Evolutionary conservation across 2,329 filamentous ascomycete species (phyloP), one percentile per base, ranked within the genome.

Genomic region (Beauveria sp.): DNA sequence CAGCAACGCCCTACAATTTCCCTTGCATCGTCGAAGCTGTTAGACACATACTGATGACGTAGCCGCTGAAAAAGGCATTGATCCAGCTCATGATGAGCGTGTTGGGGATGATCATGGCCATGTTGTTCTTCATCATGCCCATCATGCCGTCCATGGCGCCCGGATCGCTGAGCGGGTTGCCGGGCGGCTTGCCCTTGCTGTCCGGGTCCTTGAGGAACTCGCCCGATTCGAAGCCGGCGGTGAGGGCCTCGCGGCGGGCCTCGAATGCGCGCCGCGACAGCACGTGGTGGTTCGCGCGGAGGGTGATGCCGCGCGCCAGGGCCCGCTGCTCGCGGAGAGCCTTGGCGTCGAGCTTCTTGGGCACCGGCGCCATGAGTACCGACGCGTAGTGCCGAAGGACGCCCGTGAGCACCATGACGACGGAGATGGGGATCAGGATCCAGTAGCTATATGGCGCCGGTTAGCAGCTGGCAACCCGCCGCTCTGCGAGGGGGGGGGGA

Each of bases 41-140:
- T 14, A 16, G 34, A 3, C 34, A 72, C 71, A 51, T 80, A 96
- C 91, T 91, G 64, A 99, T 97, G 53, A 99, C 94, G 71, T 97
- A 99, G 37, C 94, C 94, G 57, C 91, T 96, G 70, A 99, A 99
- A 73, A 97, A 99, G 0, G 94, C 92, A 77, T 99, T 99, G 73
- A 99, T 97, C 94, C 94, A 99, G 66, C 93, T 94, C 94, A 99
- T 99, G 67, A 99, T 99, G 72, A 99, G 77, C 6, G 92, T 97
- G 76, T 99, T 96, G 54, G 94, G 94, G 62, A 99, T 91, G 80
- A 99, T 97, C 94, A 97, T 99, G 66, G 94, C 93, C 90, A 99
- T 96, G 73, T 99, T 96, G 62, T 92, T 92, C 84, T 99, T 99
- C 91, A 99, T 96, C 91, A 96, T 96, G 67, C 94, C 93, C 94